Percentiles rank a stretch among this genome's conserved stretches.
Conservation (phyloP, 106 monocot genomes). For the Allium cepa region DNA sequence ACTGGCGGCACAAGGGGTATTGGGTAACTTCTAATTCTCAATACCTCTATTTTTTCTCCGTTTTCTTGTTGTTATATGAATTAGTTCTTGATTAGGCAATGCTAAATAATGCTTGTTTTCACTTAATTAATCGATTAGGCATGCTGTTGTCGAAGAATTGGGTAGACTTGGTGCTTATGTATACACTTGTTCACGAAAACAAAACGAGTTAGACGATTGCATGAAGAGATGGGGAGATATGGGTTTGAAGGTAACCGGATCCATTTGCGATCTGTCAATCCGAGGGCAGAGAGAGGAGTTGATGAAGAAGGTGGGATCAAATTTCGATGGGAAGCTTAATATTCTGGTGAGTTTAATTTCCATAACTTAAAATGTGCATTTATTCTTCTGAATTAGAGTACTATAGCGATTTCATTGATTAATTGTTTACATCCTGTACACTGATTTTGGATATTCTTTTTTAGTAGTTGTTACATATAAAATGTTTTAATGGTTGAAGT, state of each 20-base stretch:
- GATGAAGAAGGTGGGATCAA: slow-evolving; percentile 13
- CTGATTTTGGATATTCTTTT: no score
- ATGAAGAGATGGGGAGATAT: slow-evolving; percentile 34
- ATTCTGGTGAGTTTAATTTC: slow-evolving; percentile 37
- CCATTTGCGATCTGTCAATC: slow-evolving; percentile 48
- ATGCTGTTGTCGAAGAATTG: slow-evolving; percentile 75
- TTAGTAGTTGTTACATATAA: no score
- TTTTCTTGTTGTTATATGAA: no score
- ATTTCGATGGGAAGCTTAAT: slow-evolving; percentile 58
- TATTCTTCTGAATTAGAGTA: no score
- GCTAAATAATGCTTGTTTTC: neutral
- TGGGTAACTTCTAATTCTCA: slow-evolving; percentile 15
- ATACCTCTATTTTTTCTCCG: neutral
- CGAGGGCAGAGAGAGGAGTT: slow-evolving; percentile 41
- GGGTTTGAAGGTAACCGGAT: slow-evolving; percentile 51
- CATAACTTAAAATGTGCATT: no score
- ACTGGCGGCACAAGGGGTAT: slow-evolving; percentile 62
- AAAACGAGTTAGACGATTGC: slow-evolving; percentile 40
- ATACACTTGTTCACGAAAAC: slow-evolving; percentile 72
- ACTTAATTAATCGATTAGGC: slow-evolving; percentile 11
- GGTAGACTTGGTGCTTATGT: slow-evolving; percentile 51
- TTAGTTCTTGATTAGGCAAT: neutral
- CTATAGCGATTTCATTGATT: no score
- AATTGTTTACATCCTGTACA: no score
- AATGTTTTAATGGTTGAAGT: no score